Conservation (phyloP, 1,284 basidiomycete genomes). For the Marasmius oreades region DNA sequence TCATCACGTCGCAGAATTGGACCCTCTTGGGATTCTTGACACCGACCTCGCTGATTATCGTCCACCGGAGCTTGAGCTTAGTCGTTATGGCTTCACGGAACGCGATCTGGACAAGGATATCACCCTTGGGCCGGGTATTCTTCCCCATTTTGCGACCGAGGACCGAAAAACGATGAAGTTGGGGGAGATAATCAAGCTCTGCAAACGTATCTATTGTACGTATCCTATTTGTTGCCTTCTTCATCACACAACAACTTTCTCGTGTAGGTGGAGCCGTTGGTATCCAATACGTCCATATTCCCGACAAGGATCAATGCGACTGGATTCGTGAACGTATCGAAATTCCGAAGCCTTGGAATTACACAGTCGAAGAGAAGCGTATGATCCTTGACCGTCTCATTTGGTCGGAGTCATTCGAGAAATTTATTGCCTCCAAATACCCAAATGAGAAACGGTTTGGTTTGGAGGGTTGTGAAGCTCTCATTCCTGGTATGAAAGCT, state of each 20-base stretch:
- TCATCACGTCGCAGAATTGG: slow-evolving; percentile 93
- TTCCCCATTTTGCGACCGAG: slow-evolving; percentile 90
- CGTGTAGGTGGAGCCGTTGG: slow-evolving; percentile 84
- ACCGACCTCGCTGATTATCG: slow-evolving; percentile 76
- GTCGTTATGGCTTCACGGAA: slow-evolving; percentile 93
- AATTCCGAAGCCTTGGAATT: slow-evolving; percentile 97
- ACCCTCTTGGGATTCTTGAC: slow-evolving; percentile 91
- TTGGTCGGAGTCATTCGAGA: slow-evolving; percentile 99
- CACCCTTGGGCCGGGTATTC: slow-evolving; percentile 90
- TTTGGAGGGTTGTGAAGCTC: slow-evolving; percentile 95
- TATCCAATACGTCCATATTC: slow-evolving; percentile 97
- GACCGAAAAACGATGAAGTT: slow-evolving; percentile 86
- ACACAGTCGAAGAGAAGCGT: slow-evolving; percentile 96
- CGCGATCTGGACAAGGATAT: slow-evolving; percentile 94
- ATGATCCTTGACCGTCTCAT: slow-evolving; percentile 99
- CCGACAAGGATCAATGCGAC: slow-evolving; percentile 98
- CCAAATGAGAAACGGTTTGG: slow-evolving; percentile 99
- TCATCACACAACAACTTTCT: slow-evolving; percentile 3
- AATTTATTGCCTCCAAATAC: slow-evolving; percentile 97
- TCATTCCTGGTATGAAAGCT: slow-evolving; percentile 99
- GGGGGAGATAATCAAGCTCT: slow-evolving; percentile 88
- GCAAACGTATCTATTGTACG: slow-evolving; percentile 94
- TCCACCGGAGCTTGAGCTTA: slow-evolving; percentile 88
- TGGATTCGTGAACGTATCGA: slow-evolving; percentile 99
- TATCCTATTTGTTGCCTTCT: slow-evolving; percentile 15